Conservation (phyloP, 352 stramenopile genomes). For the Pythium aristosporum region DNA sequence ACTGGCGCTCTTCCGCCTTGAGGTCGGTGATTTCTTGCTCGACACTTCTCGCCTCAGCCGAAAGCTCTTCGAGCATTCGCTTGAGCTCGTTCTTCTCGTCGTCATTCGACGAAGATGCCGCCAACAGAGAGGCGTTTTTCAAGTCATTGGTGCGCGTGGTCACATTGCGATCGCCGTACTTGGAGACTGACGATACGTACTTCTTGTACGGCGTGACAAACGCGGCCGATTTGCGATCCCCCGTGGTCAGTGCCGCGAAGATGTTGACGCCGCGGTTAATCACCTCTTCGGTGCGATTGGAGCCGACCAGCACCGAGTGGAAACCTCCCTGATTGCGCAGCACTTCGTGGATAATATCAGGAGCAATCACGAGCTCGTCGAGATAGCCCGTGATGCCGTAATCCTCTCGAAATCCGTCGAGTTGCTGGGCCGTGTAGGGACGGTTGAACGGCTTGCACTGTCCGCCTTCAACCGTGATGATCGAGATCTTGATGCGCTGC, state of each 20-base stretch:
- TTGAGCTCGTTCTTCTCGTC: slow-evolving; percentile 71
- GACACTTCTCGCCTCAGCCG: slow-evolving; percentile 34
- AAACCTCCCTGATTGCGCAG: slow-evolving; percentile 64
- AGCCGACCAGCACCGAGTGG: slow-evolving; percentile 78
- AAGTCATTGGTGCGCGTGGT: slow-evolving; percentile 87
- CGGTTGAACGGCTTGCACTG: slow-evolving; percentile 46
- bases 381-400: slow-evolving; percentile 78
- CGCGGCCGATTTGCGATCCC: slow-evolving; percentile 55
- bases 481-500: slow-evolving; percentile 53
- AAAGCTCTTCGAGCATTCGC: slow-evolving; percentile 43
- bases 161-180: slow-evolving; percentile 81
- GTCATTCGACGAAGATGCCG: slow-evolving; percentile 74
- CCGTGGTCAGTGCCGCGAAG: slow-evolving; percentile 50
- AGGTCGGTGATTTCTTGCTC: slow-evolving; percentile 66
- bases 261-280: slow-evolving; percentile 72
- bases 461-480: slow-evolving; percentile 69
- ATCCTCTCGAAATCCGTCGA: slow-evolving; percentile 42
- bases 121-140: slow-evolving; percentile 61
- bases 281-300: slow-evolving; percentile 68
- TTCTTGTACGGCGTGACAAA: slow-evolving; percentile 87
- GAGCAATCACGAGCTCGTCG: slow-evolving; percentile 82
- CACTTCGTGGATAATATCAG: slow-evolving; percentile 81
- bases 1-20: slow-evolving; percentile 63
- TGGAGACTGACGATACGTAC: slow-evolving; percentile 86
- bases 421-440: slow-evolving; percentile 60